phyloP scores from a whole-genome alignment of 257 asterid species.

The Solanum peruvianum region DNA sequence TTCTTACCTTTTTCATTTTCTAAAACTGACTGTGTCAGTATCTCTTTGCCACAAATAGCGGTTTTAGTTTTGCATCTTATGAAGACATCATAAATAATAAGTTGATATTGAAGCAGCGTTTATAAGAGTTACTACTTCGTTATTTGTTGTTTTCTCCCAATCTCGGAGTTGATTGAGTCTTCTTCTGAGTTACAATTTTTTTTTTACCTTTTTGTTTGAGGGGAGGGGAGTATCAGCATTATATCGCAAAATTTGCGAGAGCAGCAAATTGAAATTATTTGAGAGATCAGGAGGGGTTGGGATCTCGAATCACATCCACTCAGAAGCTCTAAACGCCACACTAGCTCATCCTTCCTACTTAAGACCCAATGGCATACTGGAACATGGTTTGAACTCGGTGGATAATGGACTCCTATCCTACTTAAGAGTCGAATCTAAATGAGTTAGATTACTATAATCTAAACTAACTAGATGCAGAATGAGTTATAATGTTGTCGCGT shows the following conservation, averaged over 20 bases:
- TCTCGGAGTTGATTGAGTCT: too few relatives aligned
- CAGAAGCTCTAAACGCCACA: not conserved
- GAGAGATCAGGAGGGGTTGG: not conserved
- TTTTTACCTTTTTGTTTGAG: not conserved
- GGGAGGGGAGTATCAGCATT: not conserved
- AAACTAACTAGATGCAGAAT: not conserved
- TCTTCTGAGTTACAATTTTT: not conserved
- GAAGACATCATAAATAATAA: not conserved
- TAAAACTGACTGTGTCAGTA: not conserved
- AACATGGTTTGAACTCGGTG: not conserved
- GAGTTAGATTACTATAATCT: not conserved
- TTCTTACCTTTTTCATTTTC: not conserved
- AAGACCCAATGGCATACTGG: not conserved
- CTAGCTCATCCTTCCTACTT: not conserved
- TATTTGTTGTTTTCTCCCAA: not conserved
- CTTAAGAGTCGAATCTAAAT: not conserved
- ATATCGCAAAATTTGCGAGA: not conserved
- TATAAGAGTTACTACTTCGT: too few relatives aligned
- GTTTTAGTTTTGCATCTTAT: not conserved
- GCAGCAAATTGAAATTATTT: not conserved
- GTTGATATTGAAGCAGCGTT: not conserved
- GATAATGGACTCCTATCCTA: not conserved
- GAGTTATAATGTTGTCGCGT: not conserved
- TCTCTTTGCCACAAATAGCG: not conserved
- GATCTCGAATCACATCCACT: not conserved